phyloP scores from a whole-genome alignment of 2,329 filamentous ascomycete species.

The Colletotrichum sidae region DNA sequence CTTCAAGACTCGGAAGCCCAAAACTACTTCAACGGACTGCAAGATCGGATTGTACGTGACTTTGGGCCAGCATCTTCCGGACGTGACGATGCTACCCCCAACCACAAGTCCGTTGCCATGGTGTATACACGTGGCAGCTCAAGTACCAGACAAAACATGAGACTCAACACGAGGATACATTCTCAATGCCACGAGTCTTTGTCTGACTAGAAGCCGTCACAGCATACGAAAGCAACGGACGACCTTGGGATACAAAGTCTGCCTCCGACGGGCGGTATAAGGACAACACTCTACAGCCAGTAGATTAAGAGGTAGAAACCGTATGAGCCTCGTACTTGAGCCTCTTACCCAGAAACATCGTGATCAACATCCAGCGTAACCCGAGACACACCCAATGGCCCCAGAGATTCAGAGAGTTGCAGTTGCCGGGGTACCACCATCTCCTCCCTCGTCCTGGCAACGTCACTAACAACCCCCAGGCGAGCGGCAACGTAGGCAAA shows the following conservation, averaged over 20 bases:
- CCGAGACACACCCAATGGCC: not conserved
- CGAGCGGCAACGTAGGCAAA: conserved; percentile 50
- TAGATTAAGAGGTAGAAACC: no score
- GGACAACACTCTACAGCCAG: no score
- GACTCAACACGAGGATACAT: not conserved
- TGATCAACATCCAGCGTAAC: no score
- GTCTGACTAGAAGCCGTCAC: no score
- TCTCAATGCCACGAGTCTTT: no score
- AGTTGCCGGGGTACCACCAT: conserved; percentile 47
- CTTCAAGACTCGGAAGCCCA: not conserved
- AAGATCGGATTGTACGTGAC: conserved; percentile 4
- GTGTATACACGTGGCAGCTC: not conserved
- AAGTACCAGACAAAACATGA: not conserved
- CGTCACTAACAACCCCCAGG: conserved; percentile 14
- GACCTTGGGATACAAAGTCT: no score
- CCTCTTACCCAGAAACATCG: not conserved
- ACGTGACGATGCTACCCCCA: not conserved
- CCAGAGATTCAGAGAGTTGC: conserved; percentile 50
- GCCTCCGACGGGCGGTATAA: no score
- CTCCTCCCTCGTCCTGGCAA: no score
- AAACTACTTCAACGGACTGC: conserved; percentile 1
- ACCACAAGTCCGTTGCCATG: conserved; percentile 21
- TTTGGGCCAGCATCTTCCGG: not conserved
- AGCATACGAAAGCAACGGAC: no score
- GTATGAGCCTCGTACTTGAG: not conserved